Evolutionary conservation across 2,329 filamentous ascomycete species (phyloP).

Genomic region (Nemania diffusa): DNA sequence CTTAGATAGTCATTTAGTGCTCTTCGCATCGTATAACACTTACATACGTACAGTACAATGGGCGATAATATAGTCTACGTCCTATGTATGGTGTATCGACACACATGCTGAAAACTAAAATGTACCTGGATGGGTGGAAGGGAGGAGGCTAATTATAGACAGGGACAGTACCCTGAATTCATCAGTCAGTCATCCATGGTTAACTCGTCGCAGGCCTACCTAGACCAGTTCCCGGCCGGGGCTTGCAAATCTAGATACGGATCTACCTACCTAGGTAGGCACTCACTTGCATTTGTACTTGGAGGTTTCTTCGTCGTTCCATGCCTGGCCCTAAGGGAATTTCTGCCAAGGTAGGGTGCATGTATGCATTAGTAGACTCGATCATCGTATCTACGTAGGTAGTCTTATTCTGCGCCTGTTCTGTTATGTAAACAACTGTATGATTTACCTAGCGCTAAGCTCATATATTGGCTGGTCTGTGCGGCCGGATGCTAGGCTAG

Average conservation of each 20-base stretch:
- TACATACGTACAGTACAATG: neutral
- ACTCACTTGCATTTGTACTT: neutral
- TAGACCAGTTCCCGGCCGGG: constrained; percentile 5
- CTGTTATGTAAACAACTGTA: neutral
- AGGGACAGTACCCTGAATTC: neutral
- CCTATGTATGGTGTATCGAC: neutral
- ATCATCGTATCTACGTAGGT: too few relatives aligned
- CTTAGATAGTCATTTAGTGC: neutral
- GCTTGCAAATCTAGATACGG: neutral
- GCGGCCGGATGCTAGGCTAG: neutral
- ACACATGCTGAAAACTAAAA: too few relatives aligned
- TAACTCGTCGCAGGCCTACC: neutral
- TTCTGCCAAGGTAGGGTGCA: neutral
- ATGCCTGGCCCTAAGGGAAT: too few relatives aligned
- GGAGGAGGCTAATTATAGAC: neutral
- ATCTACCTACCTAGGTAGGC: neutral
- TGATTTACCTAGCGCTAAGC: neutral
- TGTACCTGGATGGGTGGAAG: neutral
- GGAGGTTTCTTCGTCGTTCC: neutral
- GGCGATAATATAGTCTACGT: neutral
- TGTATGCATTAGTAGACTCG: too few relatives aligned
- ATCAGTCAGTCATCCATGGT: neutral
- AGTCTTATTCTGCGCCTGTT: too few relatives aligned
- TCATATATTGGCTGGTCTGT: constrained; percentile 6
- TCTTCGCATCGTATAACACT: neutral